Percentiles rank a stretch among this genome's conserved stretches.
Conservation (phyloP, 1,284 basidiomycete species). For the Marasmius tenuissimus region DNA sequence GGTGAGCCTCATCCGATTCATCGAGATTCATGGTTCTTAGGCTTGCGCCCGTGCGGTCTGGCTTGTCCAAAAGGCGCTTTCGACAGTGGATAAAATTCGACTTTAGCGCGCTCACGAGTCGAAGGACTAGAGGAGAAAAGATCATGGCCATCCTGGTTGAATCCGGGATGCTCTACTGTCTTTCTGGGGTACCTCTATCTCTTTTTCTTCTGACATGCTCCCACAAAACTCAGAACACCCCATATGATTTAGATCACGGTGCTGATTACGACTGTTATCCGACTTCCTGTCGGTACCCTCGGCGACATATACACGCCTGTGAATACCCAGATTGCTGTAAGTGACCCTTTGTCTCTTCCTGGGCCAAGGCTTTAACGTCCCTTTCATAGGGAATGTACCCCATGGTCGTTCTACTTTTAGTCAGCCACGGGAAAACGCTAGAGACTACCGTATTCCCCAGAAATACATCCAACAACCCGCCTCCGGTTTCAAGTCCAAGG, state of each 20-base stretch:
- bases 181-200: not conserved
- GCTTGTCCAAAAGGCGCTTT: not conserved
- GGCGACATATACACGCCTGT: constrained; percentile 19
- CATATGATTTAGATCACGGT: constrained; percentile 8
- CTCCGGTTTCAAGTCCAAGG: too few relatives aligned
- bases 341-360: not conserved
- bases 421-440: constrained; percentile 14
- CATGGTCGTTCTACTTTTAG: constrained; percentile 18
- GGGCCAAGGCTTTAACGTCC: not conserved
- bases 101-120: not conserved
- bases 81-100: not conserved
- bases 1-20: not conserved
- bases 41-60: not conserved
- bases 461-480: not conserved
- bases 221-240: too few relatives aligned
- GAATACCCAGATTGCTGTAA: constrained; percentile 20
- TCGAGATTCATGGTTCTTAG: too few relatives aligned
- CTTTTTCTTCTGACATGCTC: too few relatives aligned
- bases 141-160: not conserved
- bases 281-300: constrained; percentile 17
- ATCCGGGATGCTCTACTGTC: constrained; percentile 3
- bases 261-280: constrained; percentile 13
- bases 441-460: constrained; percentile 10
- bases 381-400: constrained; percentile 19
- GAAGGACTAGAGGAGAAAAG: not conserved